Percentiles rank a stretch among this genome's conserved stretches.
Conservation (phyloP, 1,139 yeast genomes). For the Candida sanyaensis region DNA sequence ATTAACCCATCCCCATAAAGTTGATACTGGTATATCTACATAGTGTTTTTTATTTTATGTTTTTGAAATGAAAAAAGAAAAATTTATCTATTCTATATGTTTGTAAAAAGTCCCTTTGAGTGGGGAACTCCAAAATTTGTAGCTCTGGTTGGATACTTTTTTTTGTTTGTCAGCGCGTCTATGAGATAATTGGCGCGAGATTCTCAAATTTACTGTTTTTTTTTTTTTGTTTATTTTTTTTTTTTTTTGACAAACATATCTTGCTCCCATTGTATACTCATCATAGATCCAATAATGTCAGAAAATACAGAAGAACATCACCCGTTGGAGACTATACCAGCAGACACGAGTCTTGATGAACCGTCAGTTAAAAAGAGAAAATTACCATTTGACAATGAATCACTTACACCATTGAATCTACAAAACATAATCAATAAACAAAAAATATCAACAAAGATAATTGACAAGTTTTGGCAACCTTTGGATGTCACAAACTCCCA, state of each 20-base stretch:
- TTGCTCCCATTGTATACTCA: too few relatives aligned
- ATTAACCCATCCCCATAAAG: neutral
- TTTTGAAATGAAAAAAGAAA: neutral
- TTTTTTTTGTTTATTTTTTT: too few relatives aligned
- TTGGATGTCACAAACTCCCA: constrained; percentile 21
- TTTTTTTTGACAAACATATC: too few relatives aligned
- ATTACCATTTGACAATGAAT: constrained; percentile 5
- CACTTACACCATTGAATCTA: constrained; percentile 1
- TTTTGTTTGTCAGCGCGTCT: too few relatives aligned
- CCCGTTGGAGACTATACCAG: neutral
- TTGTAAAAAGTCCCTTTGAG: neutral
- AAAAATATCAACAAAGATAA: constrained; percentile 3
- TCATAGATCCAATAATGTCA: neutral
- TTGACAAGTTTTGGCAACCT: constrained; percentile 36
- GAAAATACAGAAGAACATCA: neutral
- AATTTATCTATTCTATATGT: neutral
- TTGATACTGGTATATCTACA: constrained; percentile 1
- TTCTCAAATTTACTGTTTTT: too few relatives aligned
- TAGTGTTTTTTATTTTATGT: neutral
- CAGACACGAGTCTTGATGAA: constrained; percentile 1
- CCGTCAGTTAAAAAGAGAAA: constrained; percentile 1
- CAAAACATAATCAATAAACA: constrained; percentile 2
- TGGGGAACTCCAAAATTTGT: too few relatives aligned
- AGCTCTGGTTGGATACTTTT: too few relatives aligned
- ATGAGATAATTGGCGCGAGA: too few relatives aligned